phyloP scores from a whole-genome alignment of 2,329 filamentous ascomycete species.

The Colletotrichum horii region DNA sequence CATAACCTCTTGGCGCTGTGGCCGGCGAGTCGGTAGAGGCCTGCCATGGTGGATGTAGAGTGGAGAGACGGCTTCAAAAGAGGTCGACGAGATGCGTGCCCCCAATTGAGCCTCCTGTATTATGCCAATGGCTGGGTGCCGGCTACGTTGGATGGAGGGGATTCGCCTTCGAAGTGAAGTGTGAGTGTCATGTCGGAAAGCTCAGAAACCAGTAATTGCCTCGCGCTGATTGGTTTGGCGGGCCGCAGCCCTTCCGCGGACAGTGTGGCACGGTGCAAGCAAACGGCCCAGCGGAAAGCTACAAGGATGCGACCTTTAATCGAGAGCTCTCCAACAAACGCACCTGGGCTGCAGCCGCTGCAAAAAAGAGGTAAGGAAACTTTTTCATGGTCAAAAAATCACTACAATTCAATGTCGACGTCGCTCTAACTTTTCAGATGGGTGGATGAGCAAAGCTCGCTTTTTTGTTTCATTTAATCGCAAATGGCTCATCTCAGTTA shows the following conservation, averaged over 20 bases:
- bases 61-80: conserved; percentile 32
- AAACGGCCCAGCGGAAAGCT: not conserved
- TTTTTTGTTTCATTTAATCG: not conserved
- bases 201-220: conserved; percentile 4
- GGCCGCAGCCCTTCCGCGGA: not conserved
- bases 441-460: not conserved
- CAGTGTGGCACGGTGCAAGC: not conserved
- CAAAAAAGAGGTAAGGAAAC: not conserved
- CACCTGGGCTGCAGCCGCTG: not conserved
- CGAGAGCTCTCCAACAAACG: not conserved
- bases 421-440: not conserved
- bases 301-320: not conserved
- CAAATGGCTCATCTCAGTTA: not conserved
- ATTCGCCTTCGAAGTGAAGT: conserved; percentile 19
- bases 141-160: conserved; percentile 20
- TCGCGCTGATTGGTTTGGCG: conserved; percentile 19
- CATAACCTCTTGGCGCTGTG: conserved; percentile 72
- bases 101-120: conserved; percentile 25
- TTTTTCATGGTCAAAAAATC: not conserved
- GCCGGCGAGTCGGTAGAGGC: conserved; percentile 75
- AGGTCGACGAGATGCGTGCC: conserved; percentile 24
- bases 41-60: conserved; percentile 64
- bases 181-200: conserved; percentile 22
- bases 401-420: not conserved
- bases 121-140: conserved; percentile 22